Percentiles rank a stretch among this genome's conserved stretches.
These are phyloP conservation scores for Peterozyma xylosa DNA, from an alignment of 805 yeast species.

Conservation along the genomic window DNA sequence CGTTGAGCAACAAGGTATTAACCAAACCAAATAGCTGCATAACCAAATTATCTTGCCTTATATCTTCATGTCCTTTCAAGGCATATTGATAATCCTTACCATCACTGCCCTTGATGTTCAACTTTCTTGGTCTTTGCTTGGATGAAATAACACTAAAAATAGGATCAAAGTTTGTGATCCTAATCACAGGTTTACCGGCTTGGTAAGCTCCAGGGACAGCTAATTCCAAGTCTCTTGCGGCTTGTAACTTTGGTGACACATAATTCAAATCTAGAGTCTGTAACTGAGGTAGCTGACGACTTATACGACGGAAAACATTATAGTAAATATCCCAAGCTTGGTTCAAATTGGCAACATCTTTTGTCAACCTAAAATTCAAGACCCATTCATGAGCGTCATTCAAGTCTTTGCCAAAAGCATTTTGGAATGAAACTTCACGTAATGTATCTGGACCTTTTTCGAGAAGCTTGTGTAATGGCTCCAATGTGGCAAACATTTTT, in stretches of 20 bases:
- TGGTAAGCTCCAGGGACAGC: slow-evolving; percentile 93
- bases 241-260: slow-evolving; percentile 84
- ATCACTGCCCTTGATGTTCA: slow-evolving; percentile 77
- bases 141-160: slow-evolving; percentile 83
- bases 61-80: slow-evolving; percentile 95
- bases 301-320: slow-evolving; percentile 84
- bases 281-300: slow-evolving; percentile 81
- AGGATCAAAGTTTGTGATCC: slow-evolving; percentile 73
- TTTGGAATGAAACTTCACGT: slow-evolving; percentile 86
- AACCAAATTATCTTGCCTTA: slow-evolving; percentile 93
- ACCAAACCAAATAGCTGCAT: slow-evolving; percentile 97
- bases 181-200: slow-evolving; percentile 72
- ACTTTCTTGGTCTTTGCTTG: slow-evolving; percentile 89
- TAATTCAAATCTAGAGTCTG: slow-evolving; percentile 84
- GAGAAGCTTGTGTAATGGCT: slow-evolving; percentile 80
- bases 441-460: slow-evolving; percentile 87
- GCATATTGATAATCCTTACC: slow-evolving; percentile 82
- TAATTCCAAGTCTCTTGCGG: slow-evolving; percentile 69
- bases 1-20: slow-evolving; percentile 79
- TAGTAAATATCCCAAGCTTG: slow-evolving; percentile 98
- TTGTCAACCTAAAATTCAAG: slow-evolving; percentile 72
- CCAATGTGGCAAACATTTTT: slow-evolving; percentile 86
- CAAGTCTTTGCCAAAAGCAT: slow-evolving; percentile 88
- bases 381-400: slow-evolving; percentile 94
- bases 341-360: slow-evolving; percentile 79